Base-by-base conservation (phyloP, 192 early-diverging fungal species). In the Borealophlyctis nickersoniae region DNA sequence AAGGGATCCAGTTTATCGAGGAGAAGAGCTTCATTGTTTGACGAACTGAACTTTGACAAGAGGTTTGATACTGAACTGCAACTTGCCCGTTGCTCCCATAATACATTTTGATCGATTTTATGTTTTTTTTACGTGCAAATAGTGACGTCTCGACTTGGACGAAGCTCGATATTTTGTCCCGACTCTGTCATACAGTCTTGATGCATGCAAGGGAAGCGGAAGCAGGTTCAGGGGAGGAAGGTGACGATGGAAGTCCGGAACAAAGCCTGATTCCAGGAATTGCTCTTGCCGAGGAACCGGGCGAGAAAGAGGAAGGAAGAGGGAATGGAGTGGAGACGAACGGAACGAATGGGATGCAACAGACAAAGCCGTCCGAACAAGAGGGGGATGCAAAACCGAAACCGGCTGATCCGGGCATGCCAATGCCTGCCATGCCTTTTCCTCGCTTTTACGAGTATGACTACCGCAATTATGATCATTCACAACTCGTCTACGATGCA, bases 101-200 rank as follows among this genome's bases (percentile, higher is more conserved):
- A n/a, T n/a, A n/a, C n/a, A n/a, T n/a, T n/a, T n/a, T n/a, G n/a
- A n/a, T n/a, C n/a, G n/a, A n/a, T n/a, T n/a, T n/a, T n/a, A n/a
- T n/a, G n/a, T n/a, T n/a, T n/a, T n/a, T n/a, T n/a, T n/a, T n/a
- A n/a, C n/a, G n/a, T n/a, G n/a, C n/a, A n/a, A n/a, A 45, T 19
- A 45, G 39, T 19, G 39, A 45, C 19, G 7, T 19, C 19, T 13
- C 9, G 7, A 13, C 39, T 13, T 45, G 39, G 62, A 58, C 70
- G 3, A 72, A 73, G 33, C 52, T 73, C 16, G 60, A 69, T 34
- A 69, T 73, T 32, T 53, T 73, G 22, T 69, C 66, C 33, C 16
- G 63, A 3, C 60, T 73, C 24, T 73, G 71, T 45, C 26, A 59
- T 39, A 61, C 52, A 19, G 71, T 73, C 26, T 56, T 73, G 26